phyloP scores from a whole-genome alignment of 176 grass and related monocot genomes.

The Carex littledalei region DNA sequence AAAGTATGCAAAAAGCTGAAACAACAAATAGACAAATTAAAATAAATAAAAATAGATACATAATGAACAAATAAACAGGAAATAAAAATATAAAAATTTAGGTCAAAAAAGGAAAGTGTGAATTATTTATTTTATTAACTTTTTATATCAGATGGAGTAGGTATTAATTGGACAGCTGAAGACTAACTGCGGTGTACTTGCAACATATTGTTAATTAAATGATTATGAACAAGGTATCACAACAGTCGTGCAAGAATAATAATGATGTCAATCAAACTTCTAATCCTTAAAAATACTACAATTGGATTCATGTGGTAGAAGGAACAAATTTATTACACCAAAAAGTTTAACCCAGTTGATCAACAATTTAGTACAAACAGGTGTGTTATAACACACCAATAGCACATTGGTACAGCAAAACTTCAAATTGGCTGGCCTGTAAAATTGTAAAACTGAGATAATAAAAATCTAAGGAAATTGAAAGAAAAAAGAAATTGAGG shows the following conservation, averaged over 20 bases:
- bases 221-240: background rate
- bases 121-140: background rate
- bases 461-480: background rate
- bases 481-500: background rate
- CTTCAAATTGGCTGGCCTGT: background rate
- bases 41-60: conserved; percentile 24
- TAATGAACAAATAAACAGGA: background rate
- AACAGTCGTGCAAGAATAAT: background rate
- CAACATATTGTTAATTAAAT: background rate
- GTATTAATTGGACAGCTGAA: conserved; percentile 2
- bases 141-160: background rate
- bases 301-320: background rate
- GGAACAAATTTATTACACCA: background rate
- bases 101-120: background rate
- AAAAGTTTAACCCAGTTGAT: background rate
- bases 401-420: background rate
- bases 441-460: background rate
- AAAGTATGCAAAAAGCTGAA: conserved; percentile 82
- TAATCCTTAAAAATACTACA: background rate
- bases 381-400: background rate
- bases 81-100: background rate
- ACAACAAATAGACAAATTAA: conserved; percentile 22
- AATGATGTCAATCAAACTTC: background rate
- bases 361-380: background rate
- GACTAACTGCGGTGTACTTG: background rate